Evolutionary conservation across 2,329 filamentous ascomycete genomes (phyloP).

Genomic region (Fusarium guadeloupense): DNA sequence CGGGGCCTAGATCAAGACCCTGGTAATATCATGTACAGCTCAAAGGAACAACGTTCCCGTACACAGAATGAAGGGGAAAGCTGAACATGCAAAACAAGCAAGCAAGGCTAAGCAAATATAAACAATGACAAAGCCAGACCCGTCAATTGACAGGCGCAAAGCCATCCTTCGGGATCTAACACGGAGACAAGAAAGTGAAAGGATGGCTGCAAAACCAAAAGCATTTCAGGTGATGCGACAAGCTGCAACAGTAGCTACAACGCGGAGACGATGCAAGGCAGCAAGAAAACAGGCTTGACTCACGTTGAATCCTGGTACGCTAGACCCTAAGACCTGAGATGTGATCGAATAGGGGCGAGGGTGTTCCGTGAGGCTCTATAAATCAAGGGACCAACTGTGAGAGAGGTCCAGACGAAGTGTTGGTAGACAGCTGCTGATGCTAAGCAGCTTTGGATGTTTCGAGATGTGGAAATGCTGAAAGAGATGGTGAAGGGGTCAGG

Average conservation of each 20-base stretch:
- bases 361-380: conserved; percentile 20
- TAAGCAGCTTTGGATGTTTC: conserved; percentile 8
- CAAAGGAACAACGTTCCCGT: conserved; percentile 14
- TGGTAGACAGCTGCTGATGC: background rate
- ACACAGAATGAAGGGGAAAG: conserved; percentile 5
- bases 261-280: conserved; percentile 5
- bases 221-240: conserved; percentile 3
- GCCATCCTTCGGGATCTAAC: background rate
- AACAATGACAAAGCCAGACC: background rate
- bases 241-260: background rate
- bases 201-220: background rate
- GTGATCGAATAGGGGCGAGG: conserved; percentile 19
- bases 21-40: conserved; percentile 26
- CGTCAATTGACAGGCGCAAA: background rate
- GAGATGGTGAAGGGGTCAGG: conserved; percentile 23
- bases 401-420: background rate
- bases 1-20: conserved; percentile 38
- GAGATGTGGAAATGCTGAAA: conserved; percentile 18
- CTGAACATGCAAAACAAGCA: background rate
- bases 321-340: conserved; percentile 24
- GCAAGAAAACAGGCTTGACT: conserved; percentile 25
- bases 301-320: conserved; percentile 28
- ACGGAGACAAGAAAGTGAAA: background rate
- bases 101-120: background rate
- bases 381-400: conserved; percentile 3